Evolutionary conservation across 1,284 basidiomycete genomes (phyloP).

Genomic region (Trametes versicolor): DNA sequence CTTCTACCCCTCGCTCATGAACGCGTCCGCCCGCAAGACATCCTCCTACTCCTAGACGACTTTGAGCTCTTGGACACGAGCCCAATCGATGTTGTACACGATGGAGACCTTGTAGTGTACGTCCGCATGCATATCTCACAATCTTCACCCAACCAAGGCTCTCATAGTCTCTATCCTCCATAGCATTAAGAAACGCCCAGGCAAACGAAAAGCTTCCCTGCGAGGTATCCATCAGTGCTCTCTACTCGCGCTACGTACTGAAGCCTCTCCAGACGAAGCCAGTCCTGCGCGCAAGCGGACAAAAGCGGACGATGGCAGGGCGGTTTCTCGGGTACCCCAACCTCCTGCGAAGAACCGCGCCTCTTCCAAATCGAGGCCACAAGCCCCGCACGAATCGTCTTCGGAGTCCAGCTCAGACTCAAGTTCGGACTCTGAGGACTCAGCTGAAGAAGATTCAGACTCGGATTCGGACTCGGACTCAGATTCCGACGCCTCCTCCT

Average conservation of each 20-base stretch:
- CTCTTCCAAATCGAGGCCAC: not conserved
- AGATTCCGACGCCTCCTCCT: conserved; percentile 42
- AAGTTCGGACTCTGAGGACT: conserved; percentile 33
- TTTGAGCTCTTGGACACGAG: conserved; percentile 55
- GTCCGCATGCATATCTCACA: conserved; percentile 27
- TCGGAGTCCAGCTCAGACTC: conserved; percentile 32
- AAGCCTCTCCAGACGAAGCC: conserved; percentile 2
- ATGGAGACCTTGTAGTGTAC: conserved; percentile 56
- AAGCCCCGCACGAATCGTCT: conserved; percentile 7
- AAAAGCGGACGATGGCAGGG: conserved; percentile 21
- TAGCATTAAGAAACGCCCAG: conserved; percentile 35
- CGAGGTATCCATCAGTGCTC: conserved; percentile 16
- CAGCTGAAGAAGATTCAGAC: conserved; percentile 24
- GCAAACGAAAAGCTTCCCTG: conserved; percentile 35
- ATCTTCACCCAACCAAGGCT: conserved; percentile 30
- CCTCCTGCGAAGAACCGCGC: not conserved
- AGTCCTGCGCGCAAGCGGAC: conserved; percentile 33
- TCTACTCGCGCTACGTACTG: not conserved
- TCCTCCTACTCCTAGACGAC: conserved; percentile 52
- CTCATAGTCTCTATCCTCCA: conserved; percentile 33
- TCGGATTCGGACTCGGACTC: conserved; percentile 28
- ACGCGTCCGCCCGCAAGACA: conserved; percentile 32
- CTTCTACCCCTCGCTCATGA: conserved; percentile 38
- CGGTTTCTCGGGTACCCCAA: not conserved
- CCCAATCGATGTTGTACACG: conserved; percentile 51